Evolutionary conservation across 2,329 filamentous ascomycete species (phyloP), one percentile per base, ranked within the genome.

Genomic region (Talaromyces verruculosus): DNA sequence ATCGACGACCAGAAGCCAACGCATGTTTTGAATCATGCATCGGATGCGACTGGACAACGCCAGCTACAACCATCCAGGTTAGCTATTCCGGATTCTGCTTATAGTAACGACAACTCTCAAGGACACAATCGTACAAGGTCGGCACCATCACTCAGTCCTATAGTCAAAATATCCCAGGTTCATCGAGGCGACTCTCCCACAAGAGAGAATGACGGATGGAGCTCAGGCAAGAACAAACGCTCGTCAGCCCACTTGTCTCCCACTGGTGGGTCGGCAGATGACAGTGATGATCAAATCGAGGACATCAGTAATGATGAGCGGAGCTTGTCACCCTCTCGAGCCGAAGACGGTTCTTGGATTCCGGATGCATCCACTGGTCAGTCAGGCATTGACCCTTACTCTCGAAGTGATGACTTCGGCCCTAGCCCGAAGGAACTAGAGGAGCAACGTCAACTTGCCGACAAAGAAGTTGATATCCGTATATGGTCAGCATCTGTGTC

Each of bases 391-490:
- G 80, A 78, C 43, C 84, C 85, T 8, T 71, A 76, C 5, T 76
- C 80, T 41, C 79, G 84, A 53, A 78, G 76, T 4, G 73, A 83
- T 63, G 74, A 76, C 17, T 78, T 78, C 55, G 76, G 84, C 3
- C 78, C 78, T 15, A 85, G 80, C 59, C 75, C 85, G 7, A 83
- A 84, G 58, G 84, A 87, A 30, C 75, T 85, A 59, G 79, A 81
- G 58, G 75, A 81, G 51, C 76, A 81, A 65, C 79, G 81, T 60
- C 75, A 81, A 39, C 74, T 80, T 37, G 78, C 81, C 3, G 82
- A 85, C 61, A 85, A 82, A 70, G 85, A 85, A 65, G 77, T 79
- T 8, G 83, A 85, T 63, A 84, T 87, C 39, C 78, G 80, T 61
- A 76, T 80, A 25, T 87, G 85, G 85, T 79, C 85, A 3, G 80